Percentiles rank a stretch among this genome's conserved stretches.
phyloP scores from a whole-genome alignment of 179 eudicot genomes.

The Corrigiola litoralis region DNA sequence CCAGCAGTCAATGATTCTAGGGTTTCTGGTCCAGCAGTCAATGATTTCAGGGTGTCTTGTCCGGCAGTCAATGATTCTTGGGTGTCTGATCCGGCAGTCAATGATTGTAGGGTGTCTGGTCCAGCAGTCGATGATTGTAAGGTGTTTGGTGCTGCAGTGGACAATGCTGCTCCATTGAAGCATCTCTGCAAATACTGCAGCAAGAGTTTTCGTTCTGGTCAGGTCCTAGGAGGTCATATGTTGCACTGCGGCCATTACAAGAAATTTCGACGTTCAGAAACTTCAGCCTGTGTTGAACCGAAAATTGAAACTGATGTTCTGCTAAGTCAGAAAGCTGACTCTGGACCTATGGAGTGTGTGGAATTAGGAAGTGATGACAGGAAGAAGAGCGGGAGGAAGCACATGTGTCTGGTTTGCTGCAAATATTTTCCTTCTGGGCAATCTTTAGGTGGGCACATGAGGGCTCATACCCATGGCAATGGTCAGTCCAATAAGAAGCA shows the following conservation, averaged over 20 bases:
- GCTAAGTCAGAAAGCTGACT: background rate
- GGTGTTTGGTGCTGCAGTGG: too few relatives aligned
- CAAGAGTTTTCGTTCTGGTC: constrained; percentile 19
- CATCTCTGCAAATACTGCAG: constrained; percentile 18
- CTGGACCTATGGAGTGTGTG: constrained; percentile 2
- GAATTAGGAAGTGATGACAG: background rate
- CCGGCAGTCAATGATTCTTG: too few relatives aligned
- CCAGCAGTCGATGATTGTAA: background rate
- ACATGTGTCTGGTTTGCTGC: constrained; percentile 20
- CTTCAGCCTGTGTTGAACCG: background rate
- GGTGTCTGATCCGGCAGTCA: too few relatives aligned
- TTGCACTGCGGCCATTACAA: constrained; percentile 12
- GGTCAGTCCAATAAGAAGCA: background rate
- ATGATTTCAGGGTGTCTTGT: too few relatives aligned
- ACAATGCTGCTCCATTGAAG: background rate
- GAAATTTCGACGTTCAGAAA: background rate
- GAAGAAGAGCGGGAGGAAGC: constrained; percentile 14
- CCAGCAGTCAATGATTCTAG: background rate
- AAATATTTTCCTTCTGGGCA: constrained; percentile 24
- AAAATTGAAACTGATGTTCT: background rate
- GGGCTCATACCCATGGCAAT: constrained; percentile 24
- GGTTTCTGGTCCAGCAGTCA: too few relatives aligned
- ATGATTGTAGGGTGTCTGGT: too few relatives aligned
- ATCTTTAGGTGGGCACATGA: constrained; percentile 37
- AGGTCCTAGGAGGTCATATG: constrained; percentile 25